Conservation (phyloP, 129 eudicot species). For the Centella asiatica region DNA sequence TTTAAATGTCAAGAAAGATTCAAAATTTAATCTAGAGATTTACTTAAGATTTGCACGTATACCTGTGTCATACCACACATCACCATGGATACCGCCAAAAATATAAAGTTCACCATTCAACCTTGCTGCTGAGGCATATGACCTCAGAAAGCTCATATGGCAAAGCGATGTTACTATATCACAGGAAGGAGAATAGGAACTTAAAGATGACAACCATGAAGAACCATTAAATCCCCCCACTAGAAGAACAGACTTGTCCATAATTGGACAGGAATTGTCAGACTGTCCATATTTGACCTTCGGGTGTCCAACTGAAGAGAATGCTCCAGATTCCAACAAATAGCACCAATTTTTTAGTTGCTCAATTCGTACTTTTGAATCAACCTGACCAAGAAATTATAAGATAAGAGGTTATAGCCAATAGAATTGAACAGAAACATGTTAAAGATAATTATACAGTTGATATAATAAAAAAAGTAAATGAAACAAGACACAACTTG, state of each 20-base stretch:
- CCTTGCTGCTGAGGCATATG: constrained; percentile 44
- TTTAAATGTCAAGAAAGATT: not conserved
- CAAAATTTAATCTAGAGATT: no score
- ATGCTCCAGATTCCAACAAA: constrained; percentile 16
- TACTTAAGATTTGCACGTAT: constrained; percentile 1
- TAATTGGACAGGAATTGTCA: constrained; percentile 1
- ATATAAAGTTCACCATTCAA: constrained; percentile 46
- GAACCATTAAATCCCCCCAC: constrained; percentile 68
- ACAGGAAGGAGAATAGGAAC: constrained; percentile 32
- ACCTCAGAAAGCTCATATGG: constrained; percentile 39
- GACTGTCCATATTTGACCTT: constrained; percentile 12
- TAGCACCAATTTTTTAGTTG: constrained; percentile 21
- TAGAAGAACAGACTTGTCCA: constrained; percentile 28
- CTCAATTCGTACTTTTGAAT: constrained; percentile 37
- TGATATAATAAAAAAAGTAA: no score
- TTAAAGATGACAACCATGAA: constrained; percentile 47
- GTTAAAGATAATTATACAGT: no score
- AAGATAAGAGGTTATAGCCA: not conserved
- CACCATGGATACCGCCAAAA: constrained; percentile 44
- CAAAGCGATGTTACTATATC: constrained; percentile 36
- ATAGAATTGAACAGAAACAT: not conserved
- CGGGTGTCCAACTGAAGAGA: constrained; percentile 13
- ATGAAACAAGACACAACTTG: no score
- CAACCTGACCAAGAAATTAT: constrained; percentile 28
- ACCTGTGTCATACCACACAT: constrained; percentile 50